A percentile compares a stretch with the other conserved stretches of the same genome.
Evolutionary conservation across 495 filamentous ascomycete genomes (phyloP).

Genomic region (Lophiostoma macrostomum): DNA sequence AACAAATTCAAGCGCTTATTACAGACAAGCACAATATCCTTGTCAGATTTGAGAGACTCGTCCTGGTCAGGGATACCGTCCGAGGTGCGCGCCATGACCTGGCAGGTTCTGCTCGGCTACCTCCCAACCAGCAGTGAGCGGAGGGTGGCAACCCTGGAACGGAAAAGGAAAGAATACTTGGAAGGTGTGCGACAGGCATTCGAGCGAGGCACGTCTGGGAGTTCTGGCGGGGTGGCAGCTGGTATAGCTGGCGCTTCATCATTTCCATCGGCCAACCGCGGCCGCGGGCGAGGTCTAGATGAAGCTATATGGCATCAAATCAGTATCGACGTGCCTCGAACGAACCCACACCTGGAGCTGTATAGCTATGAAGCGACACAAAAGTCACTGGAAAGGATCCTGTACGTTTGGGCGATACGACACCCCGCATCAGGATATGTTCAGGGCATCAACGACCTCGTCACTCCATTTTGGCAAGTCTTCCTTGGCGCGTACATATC

Average conservation of each 20-base stretch:
- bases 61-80: slow-evolving; percentile 93
- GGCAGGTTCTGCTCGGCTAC: slow-evolving; percentile 94
- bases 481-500: slow-evolving; percentile 94
- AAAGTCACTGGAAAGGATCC: slow-evolving; percentile 84
- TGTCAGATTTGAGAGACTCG: slow-evolving; percentile 75
- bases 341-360: slow-evolving; percentile 89
- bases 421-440: slow-evolving; percentile 98
- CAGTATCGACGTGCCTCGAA: slow-evolving; percentile 95
- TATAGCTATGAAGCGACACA: slow-evolving; percentile 97
- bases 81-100: slow-evolving; percentile 95
- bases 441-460: slow-evolving; percentile 96
- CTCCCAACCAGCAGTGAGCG: slow-evolving; percentile 91
- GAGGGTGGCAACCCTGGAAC: slow-evolving; percentile 82
- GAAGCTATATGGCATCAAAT: slow-evolving; percentile 98
- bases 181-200: slow-evolving; percentile 96
- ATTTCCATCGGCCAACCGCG: slow-evolving; percentile 33
- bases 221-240: slow-evolving; percentile 34
- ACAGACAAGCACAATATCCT: slow-evolving; percentile 82
- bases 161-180: slow-evolving; percentile 94
- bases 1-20: slow-evolving; percentile 98
- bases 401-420: slow-evolving; percentile 96
- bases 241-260: slow-evolving; percentile 25
- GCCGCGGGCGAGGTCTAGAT: slow-evolving; percentile 73
- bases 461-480: slow-evolving; percentile 96
- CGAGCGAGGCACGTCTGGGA: slow-evolving; percentile 59